Base-by-base conservation (phyloP, 140 eudicot species). In the Erigeron philadelphicus region DNA sequence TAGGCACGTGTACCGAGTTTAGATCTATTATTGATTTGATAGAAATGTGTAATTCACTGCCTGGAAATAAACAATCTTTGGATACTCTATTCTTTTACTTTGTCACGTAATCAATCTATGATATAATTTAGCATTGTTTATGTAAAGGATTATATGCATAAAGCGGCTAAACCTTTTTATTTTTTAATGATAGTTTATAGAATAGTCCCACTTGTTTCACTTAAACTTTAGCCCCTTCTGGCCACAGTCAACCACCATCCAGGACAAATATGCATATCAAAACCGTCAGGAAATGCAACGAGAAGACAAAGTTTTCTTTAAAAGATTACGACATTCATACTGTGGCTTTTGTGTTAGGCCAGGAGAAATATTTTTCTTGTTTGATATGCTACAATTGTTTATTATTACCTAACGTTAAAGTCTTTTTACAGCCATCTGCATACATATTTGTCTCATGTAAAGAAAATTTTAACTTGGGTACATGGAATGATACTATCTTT, bases 1-100 rank as follows among this genome's bases (percentile, higher is more conserved):
- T 61, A 52, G 66, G 66, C 76, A 70, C 76, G 46, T 76, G 72
- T 53, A 68, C 9, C 35, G 9, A 70, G 67, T 70, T 21, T 54
- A 31, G 38, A 31, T 31, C 38, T 31, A 31, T 31, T 31, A 47
- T 59, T 70, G 76, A 70, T 63, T 63, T 76, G 61, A 44, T 70
- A 70, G 70, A 69, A 70, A 17, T 38, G 66, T 76, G 67, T 53
- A 46, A 43, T 52, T 52, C 71, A 53, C 69, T 52, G 59, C 75
- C 49, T 68, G 41, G 35, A 47, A 42, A 58, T 75, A 58, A 50
- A 61, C 58, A 76, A 42, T 58, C 64, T 23, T 7, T 49, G 66
- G 64, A 71, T 68, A 31, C 67, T 47, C 17, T 40, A 44, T 56
- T 57, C 12, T 53, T 45, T 70, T 50, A 25, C 16, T 64, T 45